These are phyloP conservation scores for Aspergillus versicolor DNA, from an alignment of 2,329 filamentous ascomycete species.

Conservation along the genomic window DNA sequence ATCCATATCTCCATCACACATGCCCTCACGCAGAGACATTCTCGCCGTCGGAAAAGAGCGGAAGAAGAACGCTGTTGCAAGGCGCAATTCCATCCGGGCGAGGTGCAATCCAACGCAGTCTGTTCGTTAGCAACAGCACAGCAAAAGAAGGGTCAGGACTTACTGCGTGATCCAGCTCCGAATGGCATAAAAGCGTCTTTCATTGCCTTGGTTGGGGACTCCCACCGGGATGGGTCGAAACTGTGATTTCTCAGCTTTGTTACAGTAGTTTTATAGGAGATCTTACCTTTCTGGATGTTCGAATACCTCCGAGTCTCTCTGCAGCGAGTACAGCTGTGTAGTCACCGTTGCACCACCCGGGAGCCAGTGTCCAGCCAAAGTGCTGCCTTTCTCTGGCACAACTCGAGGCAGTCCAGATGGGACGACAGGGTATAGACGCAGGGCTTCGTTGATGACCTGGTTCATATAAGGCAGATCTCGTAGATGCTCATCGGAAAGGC, in stretches of 20 bases:
- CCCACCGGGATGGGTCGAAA: conserved; percentile 31
- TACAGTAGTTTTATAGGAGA: too few relatives aligned
- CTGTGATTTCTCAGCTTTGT: neutral
- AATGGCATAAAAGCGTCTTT: conserved; percentile 66
- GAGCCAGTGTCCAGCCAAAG: conserved; percentile 42
- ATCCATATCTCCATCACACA: conserved; percentile 42
- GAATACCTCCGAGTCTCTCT: conserved; percentile 54
- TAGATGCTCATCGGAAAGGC: conserved; percentile 39
- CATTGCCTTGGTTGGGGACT: conserved; percentile 34
- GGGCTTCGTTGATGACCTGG: conserved; percentile 59
- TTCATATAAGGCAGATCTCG: conserved; percentile 55
- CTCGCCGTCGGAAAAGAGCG: conserved; percentile 28
- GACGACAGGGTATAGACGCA: conserved; percentile 58
- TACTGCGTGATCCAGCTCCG: conserved; percentile 62
- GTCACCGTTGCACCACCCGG: conserved; percentile 55
- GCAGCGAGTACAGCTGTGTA: conserved; percentile 56
- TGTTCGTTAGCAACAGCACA: conserved; percentile 1
- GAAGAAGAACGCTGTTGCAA: conserved; percentile 55
- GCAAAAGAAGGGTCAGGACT: too few relatives aligned
- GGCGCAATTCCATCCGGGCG: conserved; percentile 58
- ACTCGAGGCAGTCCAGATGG: conserved; percentile 56
- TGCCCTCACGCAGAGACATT: conserved; percentile 22
- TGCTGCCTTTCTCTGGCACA: conserved; percentile 47
- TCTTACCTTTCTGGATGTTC: conserved; percentile 42
- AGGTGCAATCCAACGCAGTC: conserved; percentile 69